Evolutionary conservation across 1,284 basidiomycete species (phyloP).

Genomic region (Golubevia sp.): DNA sequence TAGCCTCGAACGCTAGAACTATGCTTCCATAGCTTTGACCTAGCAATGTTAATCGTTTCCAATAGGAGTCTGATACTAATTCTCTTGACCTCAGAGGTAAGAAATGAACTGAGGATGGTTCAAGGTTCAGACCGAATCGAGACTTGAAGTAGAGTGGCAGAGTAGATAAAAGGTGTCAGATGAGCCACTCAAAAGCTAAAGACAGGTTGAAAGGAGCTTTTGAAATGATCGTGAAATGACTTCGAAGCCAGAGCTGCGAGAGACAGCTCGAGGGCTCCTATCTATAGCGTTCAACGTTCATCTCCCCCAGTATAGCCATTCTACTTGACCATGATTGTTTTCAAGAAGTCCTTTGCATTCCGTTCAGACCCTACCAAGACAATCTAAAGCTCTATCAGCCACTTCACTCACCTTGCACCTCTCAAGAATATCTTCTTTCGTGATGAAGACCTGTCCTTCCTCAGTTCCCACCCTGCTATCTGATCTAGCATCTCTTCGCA

Average conservation of each 20-base stretch:
- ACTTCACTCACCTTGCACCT: slow-evolving; percentile 74
- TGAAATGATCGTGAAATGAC: slow-evolving; percentile 1
- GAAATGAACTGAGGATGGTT: slow-evolving; percentile 73
- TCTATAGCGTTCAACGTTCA: no score
- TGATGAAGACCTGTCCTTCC: slow-evolving; percentile 26
- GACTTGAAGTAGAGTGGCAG: slow-evolving; percentile 64
- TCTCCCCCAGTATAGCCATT: no score
- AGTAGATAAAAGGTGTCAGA: neutral
- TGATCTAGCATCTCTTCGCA: neutral
- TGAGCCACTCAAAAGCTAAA: neutral
- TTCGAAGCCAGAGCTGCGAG: no score
- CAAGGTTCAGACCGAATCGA: slow-evolving; percentile 80
- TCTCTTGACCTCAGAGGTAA: slow-evolving; percentile 75
- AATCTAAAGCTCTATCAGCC: no score
- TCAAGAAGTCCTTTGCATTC: neutral
- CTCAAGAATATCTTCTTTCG: slow-evolving; percentile 79
- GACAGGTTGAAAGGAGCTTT: neutral
- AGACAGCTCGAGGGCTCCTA: no score
- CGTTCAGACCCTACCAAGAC: no score
- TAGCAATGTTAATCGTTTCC: slow-evolving; percentile 85
- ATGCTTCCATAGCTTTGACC: slow-evolving; percentile 89
- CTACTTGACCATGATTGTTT: neutral
- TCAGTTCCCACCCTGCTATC: neutral
- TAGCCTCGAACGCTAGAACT: slow-evolving; percentile 79
- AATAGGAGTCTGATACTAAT: slow-evolving; percentile 80